Conservation (phyloP, 345 rosid genomes). For the Noccaea caerulescens region DNA sequence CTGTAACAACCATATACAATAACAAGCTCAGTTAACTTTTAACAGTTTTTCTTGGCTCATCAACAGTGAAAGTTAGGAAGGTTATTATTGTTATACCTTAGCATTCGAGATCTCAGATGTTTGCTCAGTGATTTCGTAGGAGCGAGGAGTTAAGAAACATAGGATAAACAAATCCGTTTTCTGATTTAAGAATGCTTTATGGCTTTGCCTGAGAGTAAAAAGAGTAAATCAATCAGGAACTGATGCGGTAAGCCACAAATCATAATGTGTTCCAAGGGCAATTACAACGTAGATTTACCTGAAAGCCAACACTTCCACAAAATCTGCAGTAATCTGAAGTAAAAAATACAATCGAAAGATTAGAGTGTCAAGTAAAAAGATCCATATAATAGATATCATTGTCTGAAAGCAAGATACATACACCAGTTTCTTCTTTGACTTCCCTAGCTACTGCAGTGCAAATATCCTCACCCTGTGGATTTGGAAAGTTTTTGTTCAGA, state of each 20-base stretch:
- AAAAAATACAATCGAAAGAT: conserved; percentile 13
- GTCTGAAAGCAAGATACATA: neutral
- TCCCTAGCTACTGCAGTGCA: conserved; percentile 7
- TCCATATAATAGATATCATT: too few relatives aligned
- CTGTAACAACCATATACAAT: conserved; percentile 38
- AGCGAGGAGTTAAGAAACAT: conserved; percentile 53
- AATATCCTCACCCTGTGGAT: conserved; percentile 16
- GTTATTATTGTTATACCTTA: conserved; percentile 44
- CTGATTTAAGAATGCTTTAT: conserved; percentile 47
- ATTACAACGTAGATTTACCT: conserved; percentile 44
- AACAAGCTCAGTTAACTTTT: neutral
- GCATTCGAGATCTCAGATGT: conserved; percentile 62
- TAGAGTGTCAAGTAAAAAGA: neutral
- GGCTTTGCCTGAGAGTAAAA: conserved; percentile 57
- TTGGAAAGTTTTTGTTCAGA: neutral
- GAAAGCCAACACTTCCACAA: conserved; percentile 63
- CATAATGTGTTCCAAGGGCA: neutral
- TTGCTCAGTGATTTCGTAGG: conserved; percentile 53
- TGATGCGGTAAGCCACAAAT: too few relatives aligned
- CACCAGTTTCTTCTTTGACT: conserved; percentile 26
- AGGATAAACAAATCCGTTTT: conserved; percentile 64
- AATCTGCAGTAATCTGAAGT: conserved; percentile 55
- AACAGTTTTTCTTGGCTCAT: neutral
- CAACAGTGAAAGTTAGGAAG: neutral
- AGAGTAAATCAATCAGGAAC: neutral